Conservation (phyloP, 2,329 filamentous ascomycete genomes). For the Paracoccidioides brasiliensis region DNA sequence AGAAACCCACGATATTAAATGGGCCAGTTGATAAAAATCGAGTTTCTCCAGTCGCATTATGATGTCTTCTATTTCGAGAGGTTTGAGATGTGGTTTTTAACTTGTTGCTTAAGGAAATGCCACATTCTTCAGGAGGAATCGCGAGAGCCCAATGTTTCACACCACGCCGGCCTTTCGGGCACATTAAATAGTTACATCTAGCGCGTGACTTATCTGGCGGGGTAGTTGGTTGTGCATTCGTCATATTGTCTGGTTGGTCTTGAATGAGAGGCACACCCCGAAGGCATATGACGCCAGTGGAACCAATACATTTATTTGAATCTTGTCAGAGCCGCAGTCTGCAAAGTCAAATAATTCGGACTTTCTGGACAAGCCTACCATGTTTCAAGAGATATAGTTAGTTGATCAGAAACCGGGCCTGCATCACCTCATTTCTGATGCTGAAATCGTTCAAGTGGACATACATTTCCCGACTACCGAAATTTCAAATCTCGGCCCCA, state of each 20-base stretch:
- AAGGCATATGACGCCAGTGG: neutral
- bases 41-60: neutral
- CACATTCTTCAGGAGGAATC: neutral
- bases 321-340: too few relatives aligned
- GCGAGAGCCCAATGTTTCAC: neutral
- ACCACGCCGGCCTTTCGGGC: neutral
- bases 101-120: neutral
- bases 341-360: neutral
- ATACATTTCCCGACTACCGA: neutral
- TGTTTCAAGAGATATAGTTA: neutral
- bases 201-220: conserved; percentile 3
- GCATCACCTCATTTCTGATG: too few relatives aligned
- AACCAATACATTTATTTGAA: neutral
- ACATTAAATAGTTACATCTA: neutral
- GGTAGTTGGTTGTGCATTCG: neutral
- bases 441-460: neutral
- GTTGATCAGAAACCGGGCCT: neutral
- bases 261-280: neutral
- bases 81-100: neutral
- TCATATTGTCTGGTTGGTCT: neutral
- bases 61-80: neutral
- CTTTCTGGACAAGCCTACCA: too few relatives aligned
- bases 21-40: neutral
- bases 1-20: neutral
- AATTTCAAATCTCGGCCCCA: neutral